Conservation (phyloP, 129 eudicot genomes). For the Gnaphalium uliginosum region DNA sequence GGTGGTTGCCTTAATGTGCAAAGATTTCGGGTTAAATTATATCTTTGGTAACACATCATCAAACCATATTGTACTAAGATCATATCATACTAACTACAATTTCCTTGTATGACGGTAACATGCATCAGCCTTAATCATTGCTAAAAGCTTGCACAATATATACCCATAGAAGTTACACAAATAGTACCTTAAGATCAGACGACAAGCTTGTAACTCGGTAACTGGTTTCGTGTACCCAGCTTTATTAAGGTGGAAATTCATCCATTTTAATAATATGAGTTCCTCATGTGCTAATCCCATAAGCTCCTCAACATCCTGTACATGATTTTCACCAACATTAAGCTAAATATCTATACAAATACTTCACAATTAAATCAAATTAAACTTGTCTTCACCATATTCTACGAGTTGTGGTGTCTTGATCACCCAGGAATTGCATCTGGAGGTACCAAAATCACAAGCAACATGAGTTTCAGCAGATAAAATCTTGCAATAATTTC, state of each 20-base stretch:
- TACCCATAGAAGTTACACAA: background rate
- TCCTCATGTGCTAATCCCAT: constrained; percentile 86
- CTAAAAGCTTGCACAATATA: no score
- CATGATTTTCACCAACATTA: constrained; percentile 3
- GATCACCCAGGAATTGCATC: constrained; percentile 93
- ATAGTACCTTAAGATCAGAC: constrained; percentile 65
- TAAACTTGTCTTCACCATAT: constrained; percentile 57
- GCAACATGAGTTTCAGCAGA: constrained; percentile 1
- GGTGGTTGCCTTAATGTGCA: no score
- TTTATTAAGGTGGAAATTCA: constrained; percentile 89
- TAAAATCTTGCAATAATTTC: background rate
- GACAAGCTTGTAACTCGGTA: constrained; percentile 51
- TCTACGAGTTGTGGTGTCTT: constrained; percentile 96
- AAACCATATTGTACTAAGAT: no score
- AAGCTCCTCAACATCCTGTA: constrained; percentile 91
- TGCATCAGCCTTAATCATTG: no score
- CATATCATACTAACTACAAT: no score
- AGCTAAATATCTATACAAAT: background rate
- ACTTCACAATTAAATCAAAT: background rate
- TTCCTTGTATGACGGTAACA: no score
- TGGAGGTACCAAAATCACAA: constrained; percentile 36
- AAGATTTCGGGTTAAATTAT: no score
- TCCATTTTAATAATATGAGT: constrained; percentile 71
- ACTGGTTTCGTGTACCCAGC: constrained; percentile 82
- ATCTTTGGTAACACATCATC: no score